Evolutionary conservation across 75 land plant species (phyloP), one percentile per base, ranked within the genome.

Genomic region (Ceratopteris richardii): DNA sequence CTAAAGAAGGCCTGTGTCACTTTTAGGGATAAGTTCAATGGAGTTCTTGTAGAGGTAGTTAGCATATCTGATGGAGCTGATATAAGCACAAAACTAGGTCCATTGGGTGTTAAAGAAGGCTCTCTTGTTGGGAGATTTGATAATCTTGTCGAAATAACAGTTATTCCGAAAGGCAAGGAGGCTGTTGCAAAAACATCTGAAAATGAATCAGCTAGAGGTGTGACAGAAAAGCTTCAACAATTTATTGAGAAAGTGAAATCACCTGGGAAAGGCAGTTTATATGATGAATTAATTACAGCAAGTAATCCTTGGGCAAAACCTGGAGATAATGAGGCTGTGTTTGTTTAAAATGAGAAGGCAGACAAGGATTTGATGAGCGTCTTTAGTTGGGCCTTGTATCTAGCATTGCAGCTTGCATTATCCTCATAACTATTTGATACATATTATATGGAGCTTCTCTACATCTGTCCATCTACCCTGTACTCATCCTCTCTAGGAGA

Each of bases 61-160:
- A 94, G 97, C 7, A 50, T 80, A 58, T 92, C 97, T 13, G 97
- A 92, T 77, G 97, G 97, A 63, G 93, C 81, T 21, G 97, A 85
- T 77, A 84, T 92, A 17, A 87, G 77, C 22, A 87, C 95, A 6
- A 94, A 88, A 52, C 89, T 94, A 51, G 97, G 97, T 57, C 97
- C 95, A 16, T 51, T 92, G 29, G 97, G 97, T 26, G 89, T 92
- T 5, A 85, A 88, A 76, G 97, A 89, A 80, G 97, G 97, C 31
- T 85, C 90, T 53, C 89, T 92, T 48, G 97, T 92, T 68, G 97
- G 97, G 26, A 92, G 89, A 61, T 92, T 89, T 21, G 97, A 88
- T 56, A 84, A 88, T 7, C 83, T 92, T 61, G 97, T 92, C 54
- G 86, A 92, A 62, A 64, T 76, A 5, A 92, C 94, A 14, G 76